Base-by-base conservation (phyloP, 1,139 yeast genomes). In the Pichia sp. region DNA sequence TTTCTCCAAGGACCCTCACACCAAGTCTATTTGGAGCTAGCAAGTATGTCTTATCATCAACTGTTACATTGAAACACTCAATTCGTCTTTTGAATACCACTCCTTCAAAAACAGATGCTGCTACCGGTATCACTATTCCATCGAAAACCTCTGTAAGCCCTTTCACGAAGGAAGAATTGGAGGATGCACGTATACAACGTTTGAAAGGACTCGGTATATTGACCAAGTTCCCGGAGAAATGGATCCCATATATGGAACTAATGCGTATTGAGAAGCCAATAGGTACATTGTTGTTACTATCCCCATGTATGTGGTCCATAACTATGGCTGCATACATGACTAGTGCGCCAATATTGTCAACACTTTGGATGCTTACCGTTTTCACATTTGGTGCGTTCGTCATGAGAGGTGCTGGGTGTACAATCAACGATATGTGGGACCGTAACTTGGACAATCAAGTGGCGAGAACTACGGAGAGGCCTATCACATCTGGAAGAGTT, bases 351-450 rank as follows among this genome's bases (percentile, higher is more conserved):
- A 37, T 84, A 4, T 50, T 74, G 0, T 69, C 78, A 1, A 76
- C 88, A 0, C 42, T 70, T 1, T 67, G 70, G 46, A 82, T 79
- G 48, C 55, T 81, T 27, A 66, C 69, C 0, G 63, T 88, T 20
- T 91, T 88, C 53, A 77, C 91, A 1, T 64, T 79, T 3, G 99
- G 99, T 11, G 75, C 97, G 0, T 54, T 88, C 27, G 68, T 88
- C 13, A 91, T 93, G 96, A 73, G 99, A 59, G 96, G 97, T 27
- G 97, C 96, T 2, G 99, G 98, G 0, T 93, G 99, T 56, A 88
- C 95, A 1, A 80, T 93, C 39, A 93, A 93, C 53, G 99, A 93
- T 58, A 66, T 88, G 36, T 65, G 80, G 55, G 99, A 93, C 55
- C 66, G 88, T 39, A 68, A 88, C 43, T 65, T 88, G 37, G 99